Percentiles rank a stretch among this genome's conserved stretches.
Conservation (phyloP, 2,329 filamentous ascomycete genomes). For the Cadophora gregata region DNA sequence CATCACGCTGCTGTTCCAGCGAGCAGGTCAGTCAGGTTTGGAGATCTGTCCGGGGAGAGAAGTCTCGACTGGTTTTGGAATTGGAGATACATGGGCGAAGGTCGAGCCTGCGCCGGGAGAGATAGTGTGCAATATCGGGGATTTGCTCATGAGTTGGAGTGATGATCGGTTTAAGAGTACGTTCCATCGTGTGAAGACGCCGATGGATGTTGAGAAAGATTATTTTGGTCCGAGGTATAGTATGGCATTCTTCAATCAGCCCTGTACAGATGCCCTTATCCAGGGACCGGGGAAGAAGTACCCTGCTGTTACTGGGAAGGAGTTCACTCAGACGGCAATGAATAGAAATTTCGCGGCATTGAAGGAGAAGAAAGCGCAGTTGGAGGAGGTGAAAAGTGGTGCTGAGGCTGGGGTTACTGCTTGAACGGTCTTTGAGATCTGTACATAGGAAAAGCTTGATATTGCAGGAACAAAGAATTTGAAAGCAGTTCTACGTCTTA, state of each 20-base stretch:
- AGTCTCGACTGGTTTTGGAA: slow-evolving; percentile 62
- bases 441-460: background rate
- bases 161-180: slow-evolving; percentile 72
- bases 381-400: slow-evolving; percentile 24
- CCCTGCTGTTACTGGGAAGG: slow-evolving; percentile 61
- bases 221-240: slow-evolving; percentile 67
- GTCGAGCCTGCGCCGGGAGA: slow-evolving; percentile 59
- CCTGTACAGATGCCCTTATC: slow-evolving; percentile 61
- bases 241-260: slow-evolving; percentile 72
- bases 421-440: background rate
- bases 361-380: slow-evolving; percentile 52
- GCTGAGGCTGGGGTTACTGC: slow-evolving; percentile 16
- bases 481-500: background rate
- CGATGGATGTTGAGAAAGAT: slow-evolving; percentile 56
- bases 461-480: background rate
- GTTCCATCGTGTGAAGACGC: slow-evolving; percentile 68
- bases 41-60: slow-evolving; percentile 71
- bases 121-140: slow-evolving; percentile 70
- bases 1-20: slow-evolving; percentile 67
- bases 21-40: slow-evolving; percentile 62
- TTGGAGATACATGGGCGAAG: slow-evolving; percentile 67
- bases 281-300: slow-evolving; percentile 69
- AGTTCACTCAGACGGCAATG: slow-evolving; percentile 65
- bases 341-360: slow-evolving; percentile 59
- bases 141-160: slow-evolving; percentile 70